Conservation (phyloP, 2,329 filamentous ascomycete species). For the Ceratocystis cubensis region DNA sequence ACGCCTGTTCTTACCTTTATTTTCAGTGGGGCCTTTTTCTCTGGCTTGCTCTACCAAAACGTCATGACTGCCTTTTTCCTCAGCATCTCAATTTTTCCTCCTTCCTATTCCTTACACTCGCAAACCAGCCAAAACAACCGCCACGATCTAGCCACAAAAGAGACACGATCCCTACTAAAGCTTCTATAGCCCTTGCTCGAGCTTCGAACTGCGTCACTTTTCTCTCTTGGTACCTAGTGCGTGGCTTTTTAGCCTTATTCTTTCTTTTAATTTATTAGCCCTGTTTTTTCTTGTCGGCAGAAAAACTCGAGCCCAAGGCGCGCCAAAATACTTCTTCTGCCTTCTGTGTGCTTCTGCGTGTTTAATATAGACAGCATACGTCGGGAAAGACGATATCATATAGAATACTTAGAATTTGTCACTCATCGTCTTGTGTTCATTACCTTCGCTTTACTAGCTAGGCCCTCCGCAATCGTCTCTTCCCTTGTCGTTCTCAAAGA, state of each 20-base stretch:
- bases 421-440: neutral
- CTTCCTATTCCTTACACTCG: neutral
- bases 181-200: neutral
- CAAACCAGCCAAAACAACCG: neutral
- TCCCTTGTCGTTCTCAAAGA: neutral
- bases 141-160: neutral
- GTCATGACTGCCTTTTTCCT: conserved; percentile 11
- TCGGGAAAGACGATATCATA: neutral
- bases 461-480: neutral
- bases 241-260: neutral
- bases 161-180: neutral
- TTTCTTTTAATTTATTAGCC: conserved; percentile 5
- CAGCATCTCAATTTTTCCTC: neutral
- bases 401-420: neutral
- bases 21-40: conserved; percentile 5
- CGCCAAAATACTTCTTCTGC: neutral
- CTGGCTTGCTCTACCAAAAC: neutral
- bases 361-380: neutral
- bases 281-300: neutral
- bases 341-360: conserved; percentile 9
- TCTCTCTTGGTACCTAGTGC: too few species aligned
- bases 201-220: neutral
- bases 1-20: neutral
- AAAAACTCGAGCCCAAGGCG: conserved; percentile 4
- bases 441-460: neutral